A percentile compares a stretch with the other conserved stretches of the same genome.
Evolutionary conservation across 2,329 filamentous ascomycete species (phyloP).

Genomic region (Cordyceps javanica): DNA sequence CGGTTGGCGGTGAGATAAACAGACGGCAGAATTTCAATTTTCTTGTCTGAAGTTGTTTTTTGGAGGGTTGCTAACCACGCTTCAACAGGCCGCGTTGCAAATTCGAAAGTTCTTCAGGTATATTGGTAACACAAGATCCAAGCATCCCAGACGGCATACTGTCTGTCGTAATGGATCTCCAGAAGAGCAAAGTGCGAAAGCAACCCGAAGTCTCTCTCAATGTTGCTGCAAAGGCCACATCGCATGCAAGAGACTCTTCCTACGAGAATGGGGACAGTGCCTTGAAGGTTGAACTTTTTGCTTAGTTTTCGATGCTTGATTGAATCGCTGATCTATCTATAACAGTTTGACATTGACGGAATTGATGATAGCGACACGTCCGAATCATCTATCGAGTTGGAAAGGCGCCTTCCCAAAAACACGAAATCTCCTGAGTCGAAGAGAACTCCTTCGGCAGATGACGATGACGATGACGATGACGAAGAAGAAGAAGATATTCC

Average conservation of each 20-base stretch:
- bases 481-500: conserved; percentile 78
- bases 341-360: conserved; percentile 47
- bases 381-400: conserved; percentile 71
- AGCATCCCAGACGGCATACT: too few relatives aligned
- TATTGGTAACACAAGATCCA: not conserved
- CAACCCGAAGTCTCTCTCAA: not conserved
- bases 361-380: conserved; percentile 56
- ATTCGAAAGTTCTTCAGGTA: not conserved
- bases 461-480: conserved; percentile 52
- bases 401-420: conserved; percentile 43
- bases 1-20: conserved; percentile 14
- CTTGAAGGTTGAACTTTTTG: not conserved
- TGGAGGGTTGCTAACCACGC: not conserved
- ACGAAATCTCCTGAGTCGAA: conserved; percentile 16
- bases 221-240: not conserved
- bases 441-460: conserved; percentile 30
- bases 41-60: conserved; percentile 1
- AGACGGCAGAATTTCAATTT: conserved; percentile 15
- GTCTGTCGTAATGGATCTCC: not conserved
- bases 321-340: not conserved
- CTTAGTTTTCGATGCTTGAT: not conserved
- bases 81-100: not conserved
- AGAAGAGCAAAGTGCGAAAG: not conserved
- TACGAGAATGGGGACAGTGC: conserved; percentile 12
- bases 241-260: not conserved